phyloP scores from a whole-genome alignment of 2,329 filamentous ascomycete species.

The Berkeleyomyces basicola region DNA sequence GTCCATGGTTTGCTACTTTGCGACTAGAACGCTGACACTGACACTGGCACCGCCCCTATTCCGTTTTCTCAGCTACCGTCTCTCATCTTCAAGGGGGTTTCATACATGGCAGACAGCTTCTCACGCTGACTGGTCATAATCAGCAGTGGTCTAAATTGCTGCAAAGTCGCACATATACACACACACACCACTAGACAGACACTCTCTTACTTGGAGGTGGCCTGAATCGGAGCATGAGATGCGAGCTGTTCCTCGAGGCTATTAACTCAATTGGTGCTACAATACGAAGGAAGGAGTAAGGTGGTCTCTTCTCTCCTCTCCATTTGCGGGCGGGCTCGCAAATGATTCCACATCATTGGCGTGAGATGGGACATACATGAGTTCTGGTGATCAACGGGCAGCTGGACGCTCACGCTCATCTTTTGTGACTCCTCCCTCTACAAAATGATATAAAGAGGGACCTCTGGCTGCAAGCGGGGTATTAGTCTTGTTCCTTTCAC shows the following conservation, averaged over 20 bases:
- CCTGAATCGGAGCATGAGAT: neutral
- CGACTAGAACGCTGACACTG: neutral
- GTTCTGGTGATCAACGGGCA: neutral
- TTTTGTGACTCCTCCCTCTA: neutral
- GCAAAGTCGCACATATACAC: slow-evolving; percentile 1
- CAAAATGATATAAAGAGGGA: neutral
- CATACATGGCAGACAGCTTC: neutral
- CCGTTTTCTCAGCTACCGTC: neutral
- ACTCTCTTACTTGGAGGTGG: neutral
- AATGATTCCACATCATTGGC: neutral
- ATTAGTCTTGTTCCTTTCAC: neutral
- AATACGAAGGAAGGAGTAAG: neutral
- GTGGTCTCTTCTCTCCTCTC: neutral
- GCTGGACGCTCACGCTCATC: neutral
- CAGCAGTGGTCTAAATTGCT: neutral
- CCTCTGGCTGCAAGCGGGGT: neutral
- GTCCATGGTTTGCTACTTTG: too few relatives aligned
- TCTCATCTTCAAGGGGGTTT: neutral
- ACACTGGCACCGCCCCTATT: neutral
- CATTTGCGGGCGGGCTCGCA: neutral
- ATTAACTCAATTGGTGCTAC: neutral
- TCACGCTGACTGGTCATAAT: neutral
- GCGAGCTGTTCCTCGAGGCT: neutral
- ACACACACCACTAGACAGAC: neutral
- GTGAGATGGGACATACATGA: neutral